These are phyloP conservation scores for Hypomontagnella submonticulosa DNA, from an alignment of 495 filamentous ascomycete genomes.

Conservation along the genomic window DNA sequence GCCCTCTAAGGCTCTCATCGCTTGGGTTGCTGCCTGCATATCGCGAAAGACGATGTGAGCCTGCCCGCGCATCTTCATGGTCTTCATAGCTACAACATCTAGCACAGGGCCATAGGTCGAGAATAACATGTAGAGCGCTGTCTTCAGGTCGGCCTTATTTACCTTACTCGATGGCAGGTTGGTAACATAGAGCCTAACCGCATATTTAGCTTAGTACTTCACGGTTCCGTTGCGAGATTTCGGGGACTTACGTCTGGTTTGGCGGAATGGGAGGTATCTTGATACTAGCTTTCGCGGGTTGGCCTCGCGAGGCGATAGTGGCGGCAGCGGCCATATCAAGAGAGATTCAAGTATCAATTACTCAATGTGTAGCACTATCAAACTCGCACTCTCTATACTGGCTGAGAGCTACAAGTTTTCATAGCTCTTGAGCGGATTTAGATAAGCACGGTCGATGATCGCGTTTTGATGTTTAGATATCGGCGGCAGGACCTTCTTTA, in stretches of 20 bases:
- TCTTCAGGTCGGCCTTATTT: slow-evolving; percentile 82
- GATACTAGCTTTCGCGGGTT: slow-evolving; percentile 41
- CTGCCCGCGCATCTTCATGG: slow-evolving; percentile 90
- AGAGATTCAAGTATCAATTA: background rate
- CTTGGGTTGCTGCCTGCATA: slow-evolving; percentile 85
- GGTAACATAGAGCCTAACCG: slow-evolving; percentile 79
- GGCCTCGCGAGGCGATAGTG: slow-evolving; percentile 30
- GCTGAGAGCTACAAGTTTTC: too few relatives aligned
- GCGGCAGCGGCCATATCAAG: slow-evolving; percentile 31
- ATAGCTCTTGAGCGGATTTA: too few relatives aligned
- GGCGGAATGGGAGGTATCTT: slow-evolving; percentile 63
- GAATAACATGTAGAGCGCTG: slow-evolving; percentile 90
- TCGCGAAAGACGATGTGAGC: slow-evolving; percentile 94
- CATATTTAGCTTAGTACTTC: slow-evolving; percentile 47
- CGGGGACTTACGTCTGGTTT: slow-evolving; percentile 74
- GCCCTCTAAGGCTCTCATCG: slow-evolving; percentile 86
- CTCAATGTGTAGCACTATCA: too few relatives aligned
- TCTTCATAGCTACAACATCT: slow-evolving; percentile 91
- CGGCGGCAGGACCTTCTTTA: too few relatives aligned
- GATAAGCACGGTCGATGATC: too few relatives aligned
- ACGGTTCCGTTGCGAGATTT: background rate
- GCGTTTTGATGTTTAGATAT: too few relatives aligned
- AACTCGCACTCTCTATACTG: too few relatives aligned
- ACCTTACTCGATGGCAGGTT: slow-evolving; percentile 87
- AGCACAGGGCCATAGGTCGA: slow-evolving; percentile 92